These are phyloP conservation scores for Angomonas desouzai DNA, from an alignment of 208 protist genomes.

Conservation along the genomic window DNA sequence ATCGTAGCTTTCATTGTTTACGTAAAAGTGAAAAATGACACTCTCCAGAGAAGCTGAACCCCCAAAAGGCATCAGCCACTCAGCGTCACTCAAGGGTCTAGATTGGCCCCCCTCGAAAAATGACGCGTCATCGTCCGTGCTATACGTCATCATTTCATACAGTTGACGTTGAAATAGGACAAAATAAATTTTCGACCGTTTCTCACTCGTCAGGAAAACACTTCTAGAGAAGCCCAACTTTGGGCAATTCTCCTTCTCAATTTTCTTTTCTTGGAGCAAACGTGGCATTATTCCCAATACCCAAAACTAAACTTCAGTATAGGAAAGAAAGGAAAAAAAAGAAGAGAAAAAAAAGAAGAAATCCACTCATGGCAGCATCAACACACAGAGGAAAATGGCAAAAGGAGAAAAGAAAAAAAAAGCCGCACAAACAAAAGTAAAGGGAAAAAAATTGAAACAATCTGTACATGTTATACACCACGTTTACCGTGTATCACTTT, in stretches of 20 bases:
- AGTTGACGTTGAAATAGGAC: conserved; percentile 26
- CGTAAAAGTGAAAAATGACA: conserved; percentile 63
- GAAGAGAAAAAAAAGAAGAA: conserved; percentile 2
- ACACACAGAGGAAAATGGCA: too few species aligned
- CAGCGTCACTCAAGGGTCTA: too few species aligned
- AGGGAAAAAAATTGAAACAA: neutral
- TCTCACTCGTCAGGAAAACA: conserved; percentile 10
- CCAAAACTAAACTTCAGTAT: neutral
- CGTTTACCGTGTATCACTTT: conserved; percentile 12
- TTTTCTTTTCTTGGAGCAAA: neutral
- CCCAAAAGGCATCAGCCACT: conserved; percentile 33
- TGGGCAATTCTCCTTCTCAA: neutral
- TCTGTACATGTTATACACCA: neutral
- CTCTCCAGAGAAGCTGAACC: conserved; percentile 20
- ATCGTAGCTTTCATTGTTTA: conserved; percentile 45
- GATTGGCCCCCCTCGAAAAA: too few species aligned
- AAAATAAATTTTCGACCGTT: conserved; percentile 18
- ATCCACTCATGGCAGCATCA: too few species aligned
- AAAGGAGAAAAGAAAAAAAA: conserved; percentile 17
- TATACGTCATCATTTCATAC: too few species aligned
- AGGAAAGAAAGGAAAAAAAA: conserved; percentile 18
- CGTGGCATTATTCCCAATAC: neutral
- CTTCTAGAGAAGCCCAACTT: neutral
- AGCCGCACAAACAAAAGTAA: conserved; percentile 2
- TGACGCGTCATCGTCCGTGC: too few species aligned